A percentile compares a stretch with the other conserved stretches of the same genome.
phyloP scores from a whole-genome alignment of 2,329 filamentous ascomycete species.

The Colletotrichum tabaci region DNA sequence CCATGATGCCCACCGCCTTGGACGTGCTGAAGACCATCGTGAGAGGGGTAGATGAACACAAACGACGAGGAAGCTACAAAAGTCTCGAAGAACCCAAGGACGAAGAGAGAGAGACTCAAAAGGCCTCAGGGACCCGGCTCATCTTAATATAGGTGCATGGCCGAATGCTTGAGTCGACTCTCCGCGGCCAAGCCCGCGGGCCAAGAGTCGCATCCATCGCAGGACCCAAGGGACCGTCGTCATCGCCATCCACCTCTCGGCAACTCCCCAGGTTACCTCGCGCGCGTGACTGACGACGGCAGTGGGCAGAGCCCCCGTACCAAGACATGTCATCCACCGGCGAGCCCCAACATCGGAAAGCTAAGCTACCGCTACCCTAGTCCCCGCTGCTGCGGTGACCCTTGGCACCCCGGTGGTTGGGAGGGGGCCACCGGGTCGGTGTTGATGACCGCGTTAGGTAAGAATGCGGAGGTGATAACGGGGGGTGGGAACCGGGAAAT shows the following conservation, averaged over 20 bases:
- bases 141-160: slow-evolving; percentile 20
- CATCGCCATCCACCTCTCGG: slow-evolving; percentile 9
- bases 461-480: slow-evolving; percentile 39
- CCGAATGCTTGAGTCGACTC: background rate
- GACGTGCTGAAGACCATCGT: slow-evolving; percentile 29
- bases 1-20: slow-evolving; percentile 30
- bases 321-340: slow-evolving; percentile 17
- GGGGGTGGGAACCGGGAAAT: background rate
- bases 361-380: background rate
- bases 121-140: background rate
- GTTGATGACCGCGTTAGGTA: slow-evolving; percentile 38
- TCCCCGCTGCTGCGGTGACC: background rate
- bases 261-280: background rate
- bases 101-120: background rate
- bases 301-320: background rate
- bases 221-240: slow-evolving; percentile 24
- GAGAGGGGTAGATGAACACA: background rate
- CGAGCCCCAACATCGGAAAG: background rate
- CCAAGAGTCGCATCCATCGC: background rate
- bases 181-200: slow-evolving; percentile 24
- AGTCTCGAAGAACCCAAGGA: background rate
- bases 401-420: slow-evolving; percentile 23
- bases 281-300: slow-evolving; percentile 29
- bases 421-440: slow-evolving; percentile 11
- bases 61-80: background rate